Conservation (phyloP, 805 yeast species). For the Candida sanyiensis region DNA sequence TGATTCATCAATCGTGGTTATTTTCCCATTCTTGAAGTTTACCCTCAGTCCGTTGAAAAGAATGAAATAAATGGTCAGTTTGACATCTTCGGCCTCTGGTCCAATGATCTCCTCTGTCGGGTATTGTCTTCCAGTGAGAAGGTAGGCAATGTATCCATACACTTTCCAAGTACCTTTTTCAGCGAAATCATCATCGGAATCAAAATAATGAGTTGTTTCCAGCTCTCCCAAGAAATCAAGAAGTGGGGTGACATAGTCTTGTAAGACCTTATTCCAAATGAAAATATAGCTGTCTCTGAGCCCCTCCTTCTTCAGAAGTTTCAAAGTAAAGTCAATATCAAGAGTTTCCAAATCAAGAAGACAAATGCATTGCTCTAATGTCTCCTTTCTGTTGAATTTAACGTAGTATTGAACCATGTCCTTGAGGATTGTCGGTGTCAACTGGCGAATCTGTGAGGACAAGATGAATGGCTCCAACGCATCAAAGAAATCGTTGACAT, state of each 20-base stretch:
- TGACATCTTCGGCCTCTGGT: constrained; percentile 35
- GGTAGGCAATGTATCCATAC: constrained; percentile 59
- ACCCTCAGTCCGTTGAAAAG: constrained; percentile 54
- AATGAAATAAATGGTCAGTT: constrained; percentile 46
- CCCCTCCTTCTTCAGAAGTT: constrained; percentile 49
- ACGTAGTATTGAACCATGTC: constrained; percentile 52
- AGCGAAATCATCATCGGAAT: constrained; percentile 12
- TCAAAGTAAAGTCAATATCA: constrained; percentile 73
- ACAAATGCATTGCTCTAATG: constrained; percentile 65
- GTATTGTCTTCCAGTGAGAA: constrained; percentile 72
- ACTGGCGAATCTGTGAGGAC: constrained; percentile 35
- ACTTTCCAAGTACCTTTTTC: constrained; percentile 34
- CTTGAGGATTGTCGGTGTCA: constrained; percentile 63
- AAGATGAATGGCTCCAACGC: constrained; percentile 48
- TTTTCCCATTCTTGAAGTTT: constrained; percentile 17
- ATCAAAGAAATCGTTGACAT: constrained; percentile 41
- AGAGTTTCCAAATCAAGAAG: constrained; percentile 58
- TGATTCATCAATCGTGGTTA: constrained; percentile 28
- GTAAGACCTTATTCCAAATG: constrained; percentile 64
- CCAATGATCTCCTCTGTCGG: constrained; percentile 58
- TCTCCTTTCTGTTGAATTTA: constrained; percentile 34
- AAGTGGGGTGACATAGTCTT: constrained; percentile 70
- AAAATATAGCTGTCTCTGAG: constrained; percentile 60
- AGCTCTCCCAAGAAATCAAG: constrained; percentile 45
- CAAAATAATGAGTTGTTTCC: constrained; percentile 15